Evolutionary conservation across 176 grass and related monocot genomes (phyloP).

Genomic region (Rhipidocladum racemiflorum): DNA sequence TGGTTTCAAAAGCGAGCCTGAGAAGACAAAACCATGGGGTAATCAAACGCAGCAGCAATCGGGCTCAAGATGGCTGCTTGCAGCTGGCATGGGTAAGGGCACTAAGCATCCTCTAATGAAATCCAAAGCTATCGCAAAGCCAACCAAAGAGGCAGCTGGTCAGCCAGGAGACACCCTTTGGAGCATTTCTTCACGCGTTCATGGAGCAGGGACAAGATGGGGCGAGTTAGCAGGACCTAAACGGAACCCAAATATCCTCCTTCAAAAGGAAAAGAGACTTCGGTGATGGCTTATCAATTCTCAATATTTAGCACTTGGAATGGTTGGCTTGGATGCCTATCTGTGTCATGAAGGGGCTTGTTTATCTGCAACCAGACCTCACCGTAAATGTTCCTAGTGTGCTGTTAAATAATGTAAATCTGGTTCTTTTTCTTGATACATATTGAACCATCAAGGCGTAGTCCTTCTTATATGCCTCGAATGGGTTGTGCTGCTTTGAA

Average conservation of each 20-base stretch:
- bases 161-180: constrained; percentile 74
- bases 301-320: constrained; percentile 5
- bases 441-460: neutral
- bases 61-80: constrained; percentile 95
- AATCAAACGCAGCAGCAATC: constrained; percentile 78
- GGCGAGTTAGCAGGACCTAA: constrained; percentile 45
- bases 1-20: constrained; percentile 79
- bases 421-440: neutral
- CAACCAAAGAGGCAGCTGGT: constrained; percentile 34
- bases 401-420: constrained; percentile 36
- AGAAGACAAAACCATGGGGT: constrained; percentile 71
- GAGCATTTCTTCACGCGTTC: constrained; percentile 85
- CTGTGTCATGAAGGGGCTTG: neutral
- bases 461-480: neutral
- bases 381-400: neutral
- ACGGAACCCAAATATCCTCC: constrained; percentile 80
- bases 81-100: constrained; percentile 86
- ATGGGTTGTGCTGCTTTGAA: constrained; percentile 11
- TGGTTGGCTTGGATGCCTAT: neutral
- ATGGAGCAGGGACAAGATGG: constrained; percentile 66
- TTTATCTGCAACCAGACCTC: neutral
- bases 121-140: constrained; percentile 56
- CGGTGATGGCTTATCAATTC: constrained; percentile 30
- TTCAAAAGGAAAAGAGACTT: constrained; percentile 65
- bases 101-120: constrained; percentile 89